Evolutionary conservation across 768 basidiomycete genomes (phyloP), one percentile per base, ranked within the genome.

Genomic region (Panaeolus papilionaceus): DNA sequence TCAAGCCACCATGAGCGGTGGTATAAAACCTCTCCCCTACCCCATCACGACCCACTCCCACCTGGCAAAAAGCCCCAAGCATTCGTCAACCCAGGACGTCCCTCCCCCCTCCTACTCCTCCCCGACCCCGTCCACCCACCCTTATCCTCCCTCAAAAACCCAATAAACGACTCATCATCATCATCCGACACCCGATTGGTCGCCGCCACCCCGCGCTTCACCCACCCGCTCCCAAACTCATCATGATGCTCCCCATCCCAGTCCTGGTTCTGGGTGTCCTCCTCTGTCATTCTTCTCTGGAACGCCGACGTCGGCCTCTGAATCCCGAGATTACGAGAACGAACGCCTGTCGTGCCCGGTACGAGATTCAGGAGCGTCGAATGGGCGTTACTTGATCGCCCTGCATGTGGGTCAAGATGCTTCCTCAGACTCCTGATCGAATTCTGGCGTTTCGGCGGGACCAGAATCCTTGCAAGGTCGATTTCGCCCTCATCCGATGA

Each of bases 351-450:
- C 64, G 68, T 12, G 62, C 61, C n/a, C 66, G 68, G 49, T 62
- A 66, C 65, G 37, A 67, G 61, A 37, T 68, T 69, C 67, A 65
- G 71, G 45, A 72, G 33, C 28, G 69, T 73, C 26, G 65, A 66
- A 20, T 71, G 70, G 0, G 67, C 69, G 45, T 66, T 3, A 5
- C 33, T 69, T 49, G 69, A 54, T 28, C 66, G 33, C 23, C 68
- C 45, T 6, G 63, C 47, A 37, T 33, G 28, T 23, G 49, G 58
- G 39, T 45, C 69, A 26, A 93, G 80, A 71, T 92, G 91, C 68
- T 82, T 88, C 66, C 91, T 82, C 66, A 93, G 78, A 74, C 91
- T 92, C 71, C 82, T 86, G 69, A 93, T 92, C 18, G 91, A 92
- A 67, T 88, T 84, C 73, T 93, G 92, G 33, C 92, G 82, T 74